These are phyloP conservation scores for Daldinia sp. DNA, from an alignment of 2,329 filamentous ascomycete genomes.

Conservation along the genomic window DNA sequence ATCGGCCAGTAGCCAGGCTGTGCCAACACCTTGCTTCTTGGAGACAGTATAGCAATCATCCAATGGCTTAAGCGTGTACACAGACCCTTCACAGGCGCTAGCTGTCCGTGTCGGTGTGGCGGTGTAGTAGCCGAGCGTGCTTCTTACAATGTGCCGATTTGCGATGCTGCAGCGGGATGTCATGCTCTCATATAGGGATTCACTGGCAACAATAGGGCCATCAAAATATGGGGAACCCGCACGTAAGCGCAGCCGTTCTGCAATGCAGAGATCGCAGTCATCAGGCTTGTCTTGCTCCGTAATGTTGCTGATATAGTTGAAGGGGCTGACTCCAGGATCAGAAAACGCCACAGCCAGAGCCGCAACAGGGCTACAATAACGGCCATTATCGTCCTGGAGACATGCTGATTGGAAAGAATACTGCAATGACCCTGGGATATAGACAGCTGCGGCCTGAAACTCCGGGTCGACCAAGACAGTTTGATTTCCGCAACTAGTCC, in stretches of 20 bases:
- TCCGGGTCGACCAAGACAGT: neutral
- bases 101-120: neutral
- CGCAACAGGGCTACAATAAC: slow-evolving; percentile 15
- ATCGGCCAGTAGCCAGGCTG: slow-evolving; percentile 33
- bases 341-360: slow-evolving; percentile 12
- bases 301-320: slow-evolving; percentile 17
- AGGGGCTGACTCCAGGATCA: slow-evolving; percentile 7
- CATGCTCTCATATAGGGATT: neutral
- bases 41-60: slow-evolving; percentile 34
- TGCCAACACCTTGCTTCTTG: slow-evolving; percentile 24
- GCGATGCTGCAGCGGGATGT: slow-evolving; percentile 41
- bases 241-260: slow-evolving; percentile 39
- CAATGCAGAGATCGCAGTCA: slow-evolving; percentile 39
- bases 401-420: slow-evolving; percentile 13
- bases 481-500: neutral
- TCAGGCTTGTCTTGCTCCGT: slow-evolving; percentile 11
- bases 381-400: slow-evolving; percentile 9
- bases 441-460: neutral
- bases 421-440: neutral
- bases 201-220: slow-evolving; percentile 28
- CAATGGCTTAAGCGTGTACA: slow-evolving; percentile 17
- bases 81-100: neutral
- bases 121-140: neutral
- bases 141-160: neutral
- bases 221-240: slow-evolving; percentile 44